Conservation (phyloP, 1,284 basidiomycete genomes). For the Lentinus polychrous region DNA sequence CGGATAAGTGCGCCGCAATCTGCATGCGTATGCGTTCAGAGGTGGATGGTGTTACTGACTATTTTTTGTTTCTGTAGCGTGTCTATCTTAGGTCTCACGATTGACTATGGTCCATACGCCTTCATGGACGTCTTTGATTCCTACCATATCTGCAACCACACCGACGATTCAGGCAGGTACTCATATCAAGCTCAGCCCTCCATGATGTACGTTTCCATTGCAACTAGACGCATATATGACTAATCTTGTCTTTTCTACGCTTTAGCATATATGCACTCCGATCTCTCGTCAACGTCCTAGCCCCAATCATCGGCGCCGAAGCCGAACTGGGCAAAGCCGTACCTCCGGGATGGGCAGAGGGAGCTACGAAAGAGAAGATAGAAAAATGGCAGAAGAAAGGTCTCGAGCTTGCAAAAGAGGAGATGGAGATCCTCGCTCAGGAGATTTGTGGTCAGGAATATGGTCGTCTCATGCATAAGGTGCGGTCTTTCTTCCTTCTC, state of each 20-base stretch:
- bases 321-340: slow-evolving; percentile 47
- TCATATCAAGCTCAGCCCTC: slow-evolving; percentile 55
- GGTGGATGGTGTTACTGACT: neutral
- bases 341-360: slow-evolving; percentile 55
- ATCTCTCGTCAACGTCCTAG: slow-evolving; percentile 66
- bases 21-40: slow-evolving; percentile 9
- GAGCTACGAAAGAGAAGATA: slow-evolving; percentile 45
- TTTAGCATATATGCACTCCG: slow-evolving; percentile 70
- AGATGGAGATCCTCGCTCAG: slow-evolving; percentile 53
- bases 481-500: slow-evolving; percentile 20
- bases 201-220: slow-evolving; percentile 27
- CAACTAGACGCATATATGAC: no score
- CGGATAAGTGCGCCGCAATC: slow-evolving; percentile 67
- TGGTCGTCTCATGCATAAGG: slow-evolving; percentile 60
- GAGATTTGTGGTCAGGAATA: slow-evolving; percentile 56
- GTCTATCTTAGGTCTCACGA: slow-evolving; percentile 83
- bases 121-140: slow-evolving; percentile 92
- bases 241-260: slow-evolving; percentile 4
- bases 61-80: slow-evolving; percentile 38
- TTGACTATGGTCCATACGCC: slow-evolving; percentile 92
- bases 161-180: slow-evolving; percentile 83
- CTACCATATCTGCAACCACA: slow-evolving; percentile 90
- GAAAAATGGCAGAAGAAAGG: slow-evolving; percentile 57
- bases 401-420: slow-evolving; percentile 43
- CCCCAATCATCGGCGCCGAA: slow-evolving; percentile 82